Percentiles rank a stretch among this genome's conserved stretches.
phyloP scores from a whole-genome alignment of 2,329 filamentous ascomycete genomes.

The Xylariaceae sp. region DNA sequence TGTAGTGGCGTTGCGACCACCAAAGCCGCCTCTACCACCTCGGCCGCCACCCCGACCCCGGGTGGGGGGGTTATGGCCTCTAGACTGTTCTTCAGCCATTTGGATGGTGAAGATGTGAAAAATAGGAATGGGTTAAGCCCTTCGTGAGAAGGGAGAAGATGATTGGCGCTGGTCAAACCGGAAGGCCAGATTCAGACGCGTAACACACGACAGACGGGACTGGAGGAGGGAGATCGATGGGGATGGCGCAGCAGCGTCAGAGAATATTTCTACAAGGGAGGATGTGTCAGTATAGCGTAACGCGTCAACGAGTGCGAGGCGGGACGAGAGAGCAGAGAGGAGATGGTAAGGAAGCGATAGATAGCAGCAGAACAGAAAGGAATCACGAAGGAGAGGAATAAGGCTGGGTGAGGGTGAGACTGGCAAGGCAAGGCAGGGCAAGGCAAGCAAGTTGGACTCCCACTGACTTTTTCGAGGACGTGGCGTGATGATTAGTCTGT shows the following conservation, averaged over 20 bases:
- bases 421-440: background rate
- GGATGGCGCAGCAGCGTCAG: slow-evolving; percentile 4
- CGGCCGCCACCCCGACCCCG: slow-evolving; percentile 88
- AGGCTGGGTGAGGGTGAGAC: background rate
- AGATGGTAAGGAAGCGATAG: background rate
- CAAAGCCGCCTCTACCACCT: slow-evolving; percentile 74
- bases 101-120: slow-evolving; percentile 39
- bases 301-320: background rate
- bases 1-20: slow-evolving; percentile 52
- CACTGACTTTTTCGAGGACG: slow-evolving; percentile 21
- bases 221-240: slow-evolving; percentile 1
- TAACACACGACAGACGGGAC: slow-evolving; percentile 15
- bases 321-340: background rate
- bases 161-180: slow-evolving; percentile 25
- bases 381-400: background rate
- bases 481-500: slow-evolving; percentile 21
- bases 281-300: slow-evolving; percentile 4
- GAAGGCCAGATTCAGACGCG: slow-evolving; percentile 25
- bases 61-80: slow-evolving; percentile 62
- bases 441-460: background rate
- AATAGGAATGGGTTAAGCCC: slow-evolving; percentile 27
- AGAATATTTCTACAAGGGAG: slow-evolving; percentile 1
- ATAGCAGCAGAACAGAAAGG: no score
- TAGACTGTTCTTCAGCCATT: slow-evolving; percentile 94
- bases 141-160: slow-evolving; percentile 29